These are phyloP conservation scores for Lobosporangium transversale DNA, from an alignment of 192 early-diverging fungal species.

Conservation along the genomic window DNA sequence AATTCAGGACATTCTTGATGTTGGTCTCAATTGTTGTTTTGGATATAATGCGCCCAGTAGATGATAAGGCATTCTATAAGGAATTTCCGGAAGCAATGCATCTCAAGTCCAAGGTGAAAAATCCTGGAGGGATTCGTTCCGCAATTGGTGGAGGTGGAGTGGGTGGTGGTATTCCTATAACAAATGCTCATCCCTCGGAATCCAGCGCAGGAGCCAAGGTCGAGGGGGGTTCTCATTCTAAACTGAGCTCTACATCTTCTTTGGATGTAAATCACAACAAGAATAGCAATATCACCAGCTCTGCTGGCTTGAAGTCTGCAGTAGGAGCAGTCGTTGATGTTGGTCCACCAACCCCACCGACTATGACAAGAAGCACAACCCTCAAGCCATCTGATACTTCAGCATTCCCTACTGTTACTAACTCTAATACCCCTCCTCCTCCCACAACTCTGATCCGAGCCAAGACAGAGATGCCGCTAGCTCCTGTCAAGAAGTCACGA, in stretches of 20 bases:
- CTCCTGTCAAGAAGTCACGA: conserved; percentile 25
- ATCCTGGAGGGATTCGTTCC: conserved; percentile 15
- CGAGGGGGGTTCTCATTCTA: background rate
- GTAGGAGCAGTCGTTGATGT: background rate
- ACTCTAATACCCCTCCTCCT: background rate
- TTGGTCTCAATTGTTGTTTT: conserved; percentile 23
- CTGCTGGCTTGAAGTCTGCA: background rate
- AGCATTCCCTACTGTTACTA: background rate
- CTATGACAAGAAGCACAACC: background rate
- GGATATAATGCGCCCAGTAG: conserved; percentile 32
- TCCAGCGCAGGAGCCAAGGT: too few species aligned
- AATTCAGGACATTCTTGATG: conserved; percentile 35
- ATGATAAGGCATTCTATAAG: conserved; percentile 30
- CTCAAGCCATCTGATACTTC: background rate
- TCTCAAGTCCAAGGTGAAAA: background rate
- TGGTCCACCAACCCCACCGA: background rate
- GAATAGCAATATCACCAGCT: too few species aligned
- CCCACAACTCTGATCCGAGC: background rate
- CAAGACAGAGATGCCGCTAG: background rate
- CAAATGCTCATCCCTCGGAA: background rate
- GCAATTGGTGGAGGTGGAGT: background rate
- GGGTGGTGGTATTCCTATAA: background rate
- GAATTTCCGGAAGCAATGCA: conserved; percentile 13
- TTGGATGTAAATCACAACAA: background rate
- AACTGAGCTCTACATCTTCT: background rate